phyloP scores from a whole-genome alignment of 2,329 filamentous ascomycete genomes.

The Hysterium pulicare region DNA sequence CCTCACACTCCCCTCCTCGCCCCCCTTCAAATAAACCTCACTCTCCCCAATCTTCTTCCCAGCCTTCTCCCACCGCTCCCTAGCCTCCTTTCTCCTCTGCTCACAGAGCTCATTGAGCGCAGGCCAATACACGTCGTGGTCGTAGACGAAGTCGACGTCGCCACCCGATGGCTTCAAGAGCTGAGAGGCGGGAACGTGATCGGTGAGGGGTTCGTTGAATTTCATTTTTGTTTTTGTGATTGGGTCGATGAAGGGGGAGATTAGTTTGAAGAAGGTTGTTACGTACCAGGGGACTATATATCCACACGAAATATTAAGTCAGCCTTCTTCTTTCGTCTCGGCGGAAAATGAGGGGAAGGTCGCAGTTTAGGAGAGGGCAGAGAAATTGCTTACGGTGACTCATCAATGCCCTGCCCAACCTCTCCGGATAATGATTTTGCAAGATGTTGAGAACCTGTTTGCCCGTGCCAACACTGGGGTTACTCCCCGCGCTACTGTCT shows the following conservation, averaged over 20 bases:
- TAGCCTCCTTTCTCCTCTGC: conserved; percentile 60
- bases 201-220: conserved; percentile 88
- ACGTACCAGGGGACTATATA: conserved; percentile 92
- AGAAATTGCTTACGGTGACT: conserved; percentile 74
- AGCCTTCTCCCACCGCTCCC: conserved; percentile 71
- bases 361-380: neutral
- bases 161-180: conserved; percentile 78
- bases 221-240: conserved; percentile 91
- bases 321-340: conserved; percentile 5
- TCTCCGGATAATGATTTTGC: conserved; percentile 93
- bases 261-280: conserved; percentile 90
- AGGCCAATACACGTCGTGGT: conserved; percentile 87
- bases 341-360: conserved; percentile 2
- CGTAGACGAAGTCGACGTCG: conserved; percentile 84
- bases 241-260: conserved; percentile 95
- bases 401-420: conserved; percentile 82
- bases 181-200: conserved; percentile 77
- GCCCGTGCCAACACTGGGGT: conserved; percentile 72
- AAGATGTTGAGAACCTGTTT: conserved; percentile 85
- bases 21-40: conserved; percentile 84
- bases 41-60: conserved; percentile 82
- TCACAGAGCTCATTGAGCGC: conserved; percentile 70
- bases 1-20: conserved; percentile 33
- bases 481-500: conserved; percentile 68
- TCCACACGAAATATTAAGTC: too few relatives aligned